Percentiles rank a stretch among this genome's conserved stretches.
Conservation (phyloP, 2,329 filamentous ascomycete genomes). For the Colletotrichum orbiculare region DNA sequence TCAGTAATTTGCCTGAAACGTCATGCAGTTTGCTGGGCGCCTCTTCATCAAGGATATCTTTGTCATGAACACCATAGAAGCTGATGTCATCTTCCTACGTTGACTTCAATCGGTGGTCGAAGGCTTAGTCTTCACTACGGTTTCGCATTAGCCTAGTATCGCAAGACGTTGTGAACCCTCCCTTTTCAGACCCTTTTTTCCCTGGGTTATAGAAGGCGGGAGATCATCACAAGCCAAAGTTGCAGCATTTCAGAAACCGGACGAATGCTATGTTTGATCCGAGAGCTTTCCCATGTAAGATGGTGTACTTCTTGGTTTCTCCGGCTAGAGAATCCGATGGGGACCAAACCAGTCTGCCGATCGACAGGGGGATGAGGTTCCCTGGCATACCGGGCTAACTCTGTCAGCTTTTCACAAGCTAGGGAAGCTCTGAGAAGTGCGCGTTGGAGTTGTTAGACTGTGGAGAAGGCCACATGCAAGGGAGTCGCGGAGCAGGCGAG, state of each 20-base stretch:
- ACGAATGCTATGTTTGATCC: constrained; percentile 8
- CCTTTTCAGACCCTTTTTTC: not conserved
- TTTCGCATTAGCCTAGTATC: no score
- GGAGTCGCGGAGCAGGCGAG: constrained; percentile 5
- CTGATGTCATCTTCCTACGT: constrained; percentile 11
- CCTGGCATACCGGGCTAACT: constrained; percentile 23
- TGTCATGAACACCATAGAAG: not conserved
- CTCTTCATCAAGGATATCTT: constrained; percentile 7
- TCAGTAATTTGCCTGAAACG: constrained; percentile 20
- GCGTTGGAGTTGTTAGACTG: constrained; percentile 11
- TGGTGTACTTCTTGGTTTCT: constrained; percentile 9
- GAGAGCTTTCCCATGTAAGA: constrained; percentile 29
- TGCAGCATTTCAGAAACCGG: constrained; percentile 1
- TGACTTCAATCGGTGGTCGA: no score
- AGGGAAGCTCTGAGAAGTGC: constrained; percentile 15
- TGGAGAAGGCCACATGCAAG: constrained; percentile 23
- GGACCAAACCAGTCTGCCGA: constrained; percentile 5
- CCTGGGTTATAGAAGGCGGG: constrained; percentile 15
- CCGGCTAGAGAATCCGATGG: constrained; percentile 22
- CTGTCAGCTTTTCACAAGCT: constrained; percentile 23
- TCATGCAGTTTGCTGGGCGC: constrained; percentile 22
- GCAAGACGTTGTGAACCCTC: not conserved
- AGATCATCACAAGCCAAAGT: constrained; percentile 25
- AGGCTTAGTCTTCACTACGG: no score
- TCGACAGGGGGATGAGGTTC: constrained; percentile 34